Evolutionary conservation across 495 filamentous ascomycete species (phyloP), one percentile per base, ranked within the genome.

Genomic region (Aspergillus asperescens): DNA sequence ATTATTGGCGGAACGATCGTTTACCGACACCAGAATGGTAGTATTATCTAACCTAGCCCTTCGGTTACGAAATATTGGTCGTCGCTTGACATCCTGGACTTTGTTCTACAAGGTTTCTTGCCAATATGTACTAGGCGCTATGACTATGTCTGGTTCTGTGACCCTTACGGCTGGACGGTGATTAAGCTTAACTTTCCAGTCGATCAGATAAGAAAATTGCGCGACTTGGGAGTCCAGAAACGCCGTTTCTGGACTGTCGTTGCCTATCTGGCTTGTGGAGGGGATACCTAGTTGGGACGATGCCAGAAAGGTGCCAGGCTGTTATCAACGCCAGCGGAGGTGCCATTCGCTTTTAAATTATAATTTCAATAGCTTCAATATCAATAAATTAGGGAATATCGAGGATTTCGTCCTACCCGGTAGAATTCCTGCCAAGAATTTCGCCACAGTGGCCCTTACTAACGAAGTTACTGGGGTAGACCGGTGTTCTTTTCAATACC

Each of bases 101-200:
- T 52, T 60, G 27, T 42, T n/a, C 29, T 44, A 58, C 8, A 59
- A 19, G 10, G 15, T 27, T 19, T 37, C 4, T 22, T 48, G 22
- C 53, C 45, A 55, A 39, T 35, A 55, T 4, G 15, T 6, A 45
- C 46, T 46, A 8, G 54, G 47, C 10, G 51, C 48, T 10, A 65
- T 41, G 12, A 61, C 61, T 25, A 66, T 29, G 39, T 62, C 64
- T 55, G 57, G 48, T 54, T 68, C 55, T 20, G 58, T 64, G 37
- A 64, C 56, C 42, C 61, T 63, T 50, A 50, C 48, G 40, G 57
- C 48, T 23, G 34, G 37, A 48, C 57, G 49, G 39, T 47, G 34
- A 57, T 66, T 64, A 28, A 69, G 37, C 12, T 29, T 52, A 12
- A 69, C 42, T 45, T 63, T 64, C 62, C 56, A 69, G 44, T 69